These are phyloP conservation scores for Berkeleyomyces rouxiae DNA, from an alignment of 2,329 filamentous ascomycete genomes.

Conservation along the genomic window DNA sequence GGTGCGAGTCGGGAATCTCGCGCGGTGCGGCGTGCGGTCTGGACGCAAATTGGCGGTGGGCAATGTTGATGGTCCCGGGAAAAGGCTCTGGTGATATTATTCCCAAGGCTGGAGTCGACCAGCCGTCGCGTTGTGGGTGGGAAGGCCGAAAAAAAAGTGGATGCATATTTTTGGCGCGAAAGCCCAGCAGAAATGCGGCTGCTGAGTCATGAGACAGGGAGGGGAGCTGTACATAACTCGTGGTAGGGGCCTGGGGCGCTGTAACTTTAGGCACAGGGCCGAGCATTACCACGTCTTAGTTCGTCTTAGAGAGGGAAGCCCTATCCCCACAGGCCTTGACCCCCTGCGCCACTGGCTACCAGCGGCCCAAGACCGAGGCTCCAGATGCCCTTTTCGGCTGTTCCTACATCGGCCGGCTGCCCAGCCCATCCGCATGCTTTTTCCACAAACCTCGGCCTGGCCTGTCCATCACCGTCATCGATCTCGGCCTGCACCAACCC, in stretches of 20 bases:
- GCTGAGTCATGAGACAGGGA: neutral
- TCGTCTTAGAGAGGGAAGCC: no score
- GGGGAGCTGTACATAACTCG: no score
- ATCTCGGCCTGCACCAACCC: no score
- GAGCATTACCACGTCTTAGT: neutral
- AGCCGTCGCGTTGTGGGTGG: slow-evolving; percentile 4
- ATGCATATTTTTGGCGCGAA: slow-evolving; percentile 2
- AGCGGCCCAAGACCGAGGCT: slow-evolving; percentile 10
- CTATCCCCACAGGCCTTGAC: no score
- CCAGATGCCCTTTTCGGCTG: neutral
- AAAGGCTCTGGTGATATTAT: neutral
- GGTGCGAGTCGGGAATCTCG: neutral
- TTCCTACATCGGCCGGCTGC: slow-evolving; percentile 10
- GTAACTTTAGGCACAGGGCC: neutral
- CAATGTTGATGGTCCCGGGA: neutral
- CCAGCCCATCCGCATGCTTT: slow-evolving; percentile 4
- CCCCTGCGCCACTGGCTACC: slow-evolving; percentile 2
- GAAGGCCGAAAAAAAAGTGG: slow-evolving; percentile 2
- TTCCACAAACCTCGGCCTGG: slow-evolving; percentile 9
- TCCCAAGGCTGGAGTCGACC: slow-evolving; percentile 3
- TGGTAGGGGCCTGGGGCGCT: neutral
- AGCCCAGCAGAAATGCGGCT: neutral
- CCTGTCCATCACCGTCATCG: neutral
- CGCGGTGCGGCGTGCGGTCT: neutral
- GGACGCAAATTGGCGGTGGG: neutral